Base-by-base conservation (phyloP, 352 stramenopile genomes). In the Peronospora farinosa region DNA sequence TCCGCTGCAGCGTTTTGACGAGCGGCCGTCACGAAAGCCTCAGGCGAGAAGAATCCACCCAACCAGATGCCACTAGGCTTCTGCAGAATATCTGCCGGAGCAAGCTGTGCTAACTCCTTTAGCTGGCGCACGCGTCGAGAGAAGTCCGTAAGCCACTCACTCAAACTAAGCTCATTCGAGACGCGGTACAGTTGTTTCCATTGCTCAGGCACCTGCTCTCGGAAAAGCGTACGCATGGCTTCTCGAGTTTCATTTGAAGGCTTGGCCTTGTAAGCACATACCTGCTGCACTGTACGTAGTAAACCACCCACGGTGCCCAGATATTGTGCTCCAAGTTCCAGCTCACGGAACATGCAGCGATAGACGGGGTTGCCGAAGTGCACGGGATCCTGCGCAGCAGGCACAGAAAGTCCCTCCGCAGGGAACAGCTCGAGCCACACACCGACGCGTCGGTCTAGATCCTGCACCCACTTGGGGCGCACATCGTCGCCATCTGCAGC, bases 11-110 rank as follows among this genome's bases (percentile, higher is more conserved):
- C 86, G 25, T 83, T 81, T 73, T 98, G 92, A 3, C 92, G 74
- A 5, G 78, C 94, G 4, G 91, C 90, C 5, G 88, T 97, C 36
- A 97, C 72, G 35, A 97, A 97, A 31, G 88, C 88, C 48, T 97
- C 92, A 6, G 92, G 88, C 7, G 80, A 95, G 54, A 97, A 96
- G 31, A 98, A 70, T 0, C 88, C 86, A n/a, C 92, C 92, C 16
- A 97, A 63, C 88, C 91, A 97, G 39, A 96, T 77, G 16, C 78
- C 74, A 17, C 43, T 57, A 13, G 51, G 7, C 12, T 72, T 60
- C 42, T 69, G 54, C 21, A 68, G 44, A 17, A 88, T 51, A 9
- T 80, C 58, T 17, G 63, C 67, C 9, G 61, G 62, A 4, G 69
- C 59, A 4, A 86, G 60, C 10, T 68, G 62, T 42, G 64, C 67